Evolutionary conservation across 2,329 filamentous ascomycete genomes (phyloP), one percentile per base, ranked within the genome.

Genomic region (Aspergillaceae sp.): DNA sequence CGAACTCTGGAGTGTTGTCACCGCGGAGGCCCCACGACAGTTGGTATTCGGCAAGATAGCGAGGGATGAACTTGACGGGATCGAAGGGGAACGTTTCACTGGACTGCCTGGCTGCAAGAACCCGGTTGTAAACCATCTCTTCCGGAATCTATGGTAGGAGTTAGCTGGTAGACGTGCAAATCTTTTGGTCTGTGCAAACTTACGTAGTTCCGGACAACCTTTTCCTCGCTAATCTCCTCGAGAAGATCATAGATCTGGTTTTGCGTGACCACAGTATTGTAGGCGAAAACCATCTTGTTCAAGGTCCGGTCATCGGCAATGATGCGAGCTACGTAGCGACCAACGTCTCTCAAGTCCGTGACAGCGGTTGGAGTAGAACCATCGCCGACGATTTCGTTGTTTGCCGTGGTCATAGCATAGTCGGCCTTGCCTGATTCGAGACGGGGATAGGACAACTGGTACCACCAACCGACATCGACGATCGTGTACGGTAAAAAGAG

Each of bases 381-480:
- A 48, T 74, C 69, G 2, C 70, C 74, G 27, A 64, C 58, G 11
- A 78, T 65, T 34, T 62, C 59, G 32, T 66, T 58, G 19, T 64
- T 61, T 2, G 63, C 57, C 0, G 59, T 54, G 3, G 62, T 57
- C 48, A 69, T 56, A 26, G 65, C 66, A 49, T 73, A 72, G 53
- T 76, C 73, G n/a, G 67, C 60, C 34, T 61, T 59, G 7, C 74
- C 72, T 10, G 67, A 71, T n/a, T 69, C 66, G 0, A 77, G 56
- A n/a, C 55, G 55, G 8, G 71, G 71, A 45, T 72, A 65, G 4
- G 64, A 62, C 29, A 74, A 52, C 53, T 79, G 75, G 55, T 77
- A 75, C 78, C 78, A 81, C 65, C 67, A 78, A n/a, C 77, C 78
- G 8, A 79, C 70, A 50, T 81, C 77, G 42, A 80, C 72, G 54